Evolutionary conservation across 2,329 filamentous ascomycete species (phyloP), one percentile per base, ranked within the genome.

Genomic region (Sporothrix mexicana): DNA sequence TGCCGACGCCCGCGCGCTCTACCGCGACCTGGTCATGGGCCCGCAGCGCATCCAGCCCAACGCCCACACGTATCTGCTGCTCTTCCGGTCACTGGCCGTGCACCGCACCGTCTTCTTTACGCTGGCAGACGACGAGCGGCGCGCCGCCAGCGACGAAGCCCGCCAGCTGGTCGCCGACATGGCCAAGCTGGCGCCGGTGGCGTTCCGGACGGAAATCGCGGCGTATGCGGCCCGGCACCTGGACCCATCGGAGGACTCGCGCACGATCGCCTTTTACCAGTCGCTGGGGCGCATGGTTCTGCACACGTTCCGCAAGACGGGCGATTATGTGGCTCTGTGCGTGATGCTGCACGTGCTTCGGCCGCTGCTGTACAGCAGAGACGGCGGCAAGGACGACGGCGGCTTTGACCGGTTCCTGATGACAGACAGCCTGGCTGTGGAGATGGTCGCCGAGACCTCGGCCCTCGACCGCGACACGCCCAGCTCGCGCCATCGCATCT

Each of bases 31-130:
- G 78, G 85, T 87, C 43, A 81, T 83, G 49, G 73, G 71, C 45
- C 23, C 41, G 25, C 82, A 81, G 45, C 79, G 23, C 13, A 61
- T 92, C 55, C 80, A 83, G 68, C 91, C 91, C 0, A 91, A 93
- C 75, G 84, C 90, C 0, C 88, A 91, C 80, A 93, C 91, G 1
- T 93, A 91, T 78, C 86, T 88, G 74, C 87, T 88, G 17, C 86
- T 93, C 15, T 94, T 91, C 90, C 87, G 87, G 79, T 84, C 86
- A 10, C 81, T 89, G 41, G 82, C 82, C 3, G 80, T 86, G 75
- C 89, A 88, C 79, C 84, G 85, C 4, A 79, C 85, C 17, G 80
- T 78, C n/a, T 62, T 13, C 49, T 36, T 57, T 10, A 23, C n/a
- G 12, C 49, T 72, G 51, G 17, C 45, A 5, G 73, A 73, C 51